These are phyloP conservation scores for Saccharum officinarum DNA, from an alignment of 176 grass and related monocot species.

Conservation along the genomic window DNA sequence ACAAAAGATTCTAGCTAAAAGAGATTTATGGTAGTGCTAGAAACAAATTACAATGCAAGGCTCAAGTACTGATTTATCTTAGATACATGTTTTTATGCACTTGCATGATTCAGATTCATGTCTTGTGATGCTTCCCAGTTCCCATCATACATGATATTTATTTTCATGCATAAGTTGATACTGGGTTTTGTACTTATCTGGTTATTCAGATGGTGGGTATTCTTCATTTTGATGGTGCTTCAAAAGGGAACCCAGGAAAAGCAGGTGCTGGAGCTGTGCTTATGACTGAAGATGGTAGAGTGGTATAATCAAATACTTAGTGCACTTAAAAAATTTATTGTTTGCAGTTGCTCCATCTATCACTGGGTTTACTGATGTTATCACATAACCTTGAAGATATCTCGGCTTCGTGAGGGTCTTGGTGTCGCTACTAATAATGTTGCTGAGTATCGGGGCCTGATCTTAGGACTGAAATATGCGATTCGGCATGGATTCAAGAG, in stretches of 20 bases:
- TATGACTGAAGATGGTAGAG: conserved; percentile 67
- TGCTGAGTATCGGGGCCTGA: conserved; percentile 71
- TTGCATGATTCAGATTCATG: neutral
- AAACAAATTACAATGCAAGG: neutral
- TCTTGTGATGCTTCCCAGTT: neutral
- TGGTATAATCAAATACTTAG: conserved; percentile 45
- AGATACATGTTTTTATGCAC: neutral
- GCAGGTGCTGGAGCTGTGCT: conserved; percentile 81
- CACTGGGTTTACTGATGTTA: conserved; percentile 15
- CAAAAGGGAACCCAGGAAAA: conserved; percentile 95
- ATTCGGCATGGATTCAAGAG: conserved; percentile 66
- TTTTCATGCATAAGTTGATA: conserved; percentile 28
- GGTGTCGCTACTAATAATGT: conserved; percentile 88
- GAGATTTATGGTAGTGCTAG: neutral
- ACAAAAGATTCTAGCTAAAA: neutral
- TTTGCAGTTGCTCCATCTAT: conserved; percentile 14
- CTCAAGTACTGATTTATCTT: neutral
- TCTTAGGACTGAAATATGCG: conserved; percentile 69
- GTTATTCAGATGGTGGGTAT: conserved; percentile 53
- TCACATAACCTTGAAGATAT: conserved; percentile 60
- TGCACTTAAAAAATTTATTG: conserved; percentile 22
- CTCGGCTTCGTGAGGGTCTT: conserved; percentile 69
- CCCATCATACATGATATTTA: neutral
- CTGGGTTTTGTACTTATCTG: conserved; percentile 15
- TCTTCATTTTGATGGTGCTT: conserved; percentile 81